Evolutionary conservation across 352 stramenopile genomes (phyloP).

Genomic region (Pythium utonaiense): DNA sequence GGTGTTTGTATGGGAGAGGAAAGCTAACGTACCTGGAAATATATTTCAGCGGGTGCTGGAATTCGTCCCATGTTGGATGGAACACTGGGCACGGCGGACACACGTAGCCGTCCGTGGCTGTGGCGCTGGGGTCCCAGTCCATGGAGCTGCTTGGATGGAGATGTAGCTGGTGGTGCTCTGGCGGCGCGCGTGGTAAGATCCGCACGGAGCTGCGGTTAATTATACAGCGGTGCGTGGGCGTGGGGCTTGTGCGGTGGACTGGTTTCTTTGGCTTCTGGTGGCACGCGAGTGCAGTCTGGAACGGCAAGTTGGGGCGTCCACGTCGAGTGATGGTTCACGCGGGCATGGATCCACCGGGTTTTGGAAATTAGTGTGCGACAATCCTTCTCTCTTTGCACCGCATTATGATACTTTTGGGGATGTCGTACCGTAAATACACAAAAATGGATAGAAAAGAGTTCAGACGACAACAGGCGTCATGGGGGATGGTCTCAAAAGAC

Average conservation of each 20-base stretch:
- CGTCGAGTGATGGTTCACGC: not conserved
- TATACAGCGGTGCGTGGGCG: conserved; percentile 9
- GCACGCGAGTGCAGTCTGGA: not conserved
- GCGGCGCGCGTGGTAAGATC: not conserved
- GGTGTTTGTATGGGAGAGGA: conserved; percentile 28
- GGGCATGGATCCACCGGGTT: not conserved
- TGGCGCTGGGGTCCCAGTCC: conserved; percentile 64
- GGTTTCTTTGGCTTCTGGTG: conserved; percentile 11
- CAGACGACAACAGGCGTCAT: not conserved
- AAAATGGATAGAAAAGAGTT: not conserved
- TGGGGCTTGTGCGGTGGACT: not conserved
- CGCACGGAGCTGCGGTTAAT: conserved; percentile 1
- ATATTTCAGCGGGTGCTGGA: conserved; percentile 90
- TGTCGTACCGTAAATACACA: not conserved
- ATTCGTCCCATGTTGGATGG: conserved; percentile 83
- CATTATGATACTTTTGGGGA: not conserved
- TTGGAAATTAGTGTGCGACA: not conserved
- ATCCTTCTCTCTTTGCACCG: not conserved
- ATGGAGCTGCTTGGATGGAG: conserved; percentile 26
- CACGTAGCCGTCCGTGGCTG: conserved; percentile 67
- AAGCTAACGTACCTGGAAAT: conserved; percentile 85
- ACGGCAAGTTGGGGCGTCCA: not conserved
- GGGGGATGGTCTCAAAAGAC: conserved; percentile 6
- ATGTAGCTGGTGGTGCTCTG: not conserved
- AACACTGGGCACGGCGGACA: conserved; percentile 85